Evolutionary conservation across 352 stramenopile genomes (phyloP).

Genomic region (Phytopythium aichiense): DNA sequence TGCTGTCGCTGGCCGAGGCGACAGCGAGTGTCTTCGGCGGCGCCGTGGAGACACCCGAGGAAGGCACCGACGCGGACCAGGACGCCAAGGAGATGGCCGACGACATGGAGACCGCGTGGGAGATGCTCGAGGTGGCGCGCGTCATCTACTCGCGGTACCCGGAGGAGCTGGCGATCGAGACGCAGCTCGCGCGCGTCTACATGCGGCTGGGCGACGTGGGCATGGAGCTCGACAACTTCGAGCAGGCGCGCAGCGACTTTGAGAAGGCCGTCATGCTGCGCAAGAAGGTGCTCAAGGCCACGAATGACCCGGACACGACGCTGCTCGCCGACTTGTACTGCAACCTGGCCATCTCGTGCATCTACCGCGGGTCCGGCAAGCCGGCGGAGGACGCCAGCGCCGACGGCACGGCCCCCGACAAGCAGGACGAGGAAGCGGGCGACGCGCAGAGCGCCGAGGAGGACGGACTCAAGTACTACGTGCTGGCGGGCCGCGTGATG

Average conservation of each 20-base stretch:
- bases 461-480: slow-evolving; percentile 77
- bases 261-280: slow-evolving; percentile 71
- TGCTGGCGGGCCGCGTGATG: slow-evolving; percentile 78
- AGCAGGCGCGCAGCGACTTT: slow-evolving; percentile 72
- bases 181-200: slow-evolving; percentile 77
- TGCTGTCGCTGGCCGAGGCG: slow-evolving; percentile 68
- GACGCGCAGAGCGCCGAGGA: slow-evolving; percentile 30
- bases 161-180: slow-evolving; percentile 64
- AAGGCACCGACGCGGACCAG: slow-evolving; percentile 41
- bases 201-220: slow-evolving; percentile 73
- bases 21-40: slow-evolving; percentile 59
- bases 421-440: slow-evolving; percentile 17
- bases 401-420: slow-evolving; percentile 8
- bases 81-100: slow-evolving; percentile 51
- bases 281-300: slow-evolving; percentile 62
- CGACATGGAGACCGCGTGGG: slow-evolving; percentile 82
- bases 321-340: slow-evolving; percentile 79
- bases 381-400: slow-evolving; percentile 15
- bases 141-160: slow-evolving; percentile 78
- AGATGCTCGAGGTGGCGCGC: slow-evolving; percentile 82
- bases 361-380: slow-evolving; percentile 59
- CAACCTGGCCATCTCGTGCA: slow-evolving; percentile 80
- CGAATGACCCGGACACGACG: slow-evolving; percentile 70
- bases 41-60: slow-evolving; percentile 17
- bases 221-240: slow-evolving; percentile 81